Evolutionary conservation across 192 early-diverging fungal species (phyloP).

Genomic region (Backusella parvicylindrica): DNA sequence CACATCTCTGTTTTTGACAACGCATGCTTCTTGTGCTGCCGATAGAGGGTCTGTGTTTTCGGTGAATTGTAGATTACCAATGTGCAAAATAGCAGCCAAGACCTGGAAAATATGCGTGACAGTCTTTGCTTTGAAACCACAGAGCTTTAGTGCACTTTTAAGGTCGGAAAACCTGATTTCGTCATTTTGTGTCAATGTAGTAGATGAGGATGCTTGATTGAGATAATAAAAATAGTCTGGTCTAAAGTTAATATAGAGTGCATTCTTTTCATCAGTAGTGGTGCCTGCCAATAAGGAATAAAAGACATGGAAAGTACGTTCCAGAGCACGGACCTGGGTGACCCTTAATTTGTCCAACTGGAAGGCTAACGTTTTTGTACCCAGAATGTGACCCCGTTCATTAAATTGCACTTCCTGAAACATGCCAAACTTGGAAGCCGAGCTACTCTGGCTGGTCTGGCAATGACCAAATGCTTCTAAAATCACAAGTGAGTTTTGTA

Average conservation of each 20-base stretch:
- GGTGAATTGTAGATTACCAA: slow-evolving; percentile 83
- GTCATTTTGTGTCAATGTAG: slow-evolving; percentile 36
- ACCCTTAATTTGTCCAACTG: slow-evolving; percentile 62
- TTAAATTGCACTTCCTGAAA: slow-evolving; percentile 93
- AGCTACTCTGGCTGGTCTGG: slow-evolving; percentile 57
- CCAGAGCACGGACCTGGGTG: slow-evolving; percentile 49
- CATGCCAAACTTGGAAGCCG: slow-evolving; percentile 75
- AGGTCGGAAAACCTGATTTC: slow-evolving; percentile 60
- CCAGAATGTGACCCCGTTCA: slow-evolving; percentile 76
- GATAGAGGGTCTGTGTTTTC: slow-evolving; percentile 49
- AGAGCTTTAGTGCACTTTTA: slow-evolving; percentile 53
- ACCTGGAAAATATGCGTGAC: slow-evolving; percentile 78
- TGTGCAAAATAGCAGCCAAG: slow-evolving; percentile 83
- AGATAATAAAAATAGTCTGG: slow-evolving; percentile 55
- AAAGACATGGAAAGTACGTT: slow-evolving; percentile 75
- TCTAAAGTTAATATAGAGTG: slow-evolving; percentile 53
- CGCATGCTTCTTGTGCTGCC: slow-evolving; percentile 56
- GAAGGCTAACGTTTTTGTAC: slow-evolving; percentile 76
- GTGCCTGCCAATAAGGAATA: slow-evolving; percentile 83
- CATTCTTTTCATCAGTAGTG: slow-evolving; percentile 63
- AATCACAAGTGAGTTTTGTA: slow-evolving; percentile 67
- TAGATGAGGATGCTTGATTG: slow-evolving; percentile 28
- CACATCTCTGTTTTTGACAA: slow-evolving; percentile 64
- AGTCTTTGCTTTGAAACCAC: slow-evolving; percentile 61
- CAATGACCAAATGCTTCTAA: slow-evolving; percentile 80